Conservation (phyloP, 305 asterid species). For the Striga hermonthica region DNA sequence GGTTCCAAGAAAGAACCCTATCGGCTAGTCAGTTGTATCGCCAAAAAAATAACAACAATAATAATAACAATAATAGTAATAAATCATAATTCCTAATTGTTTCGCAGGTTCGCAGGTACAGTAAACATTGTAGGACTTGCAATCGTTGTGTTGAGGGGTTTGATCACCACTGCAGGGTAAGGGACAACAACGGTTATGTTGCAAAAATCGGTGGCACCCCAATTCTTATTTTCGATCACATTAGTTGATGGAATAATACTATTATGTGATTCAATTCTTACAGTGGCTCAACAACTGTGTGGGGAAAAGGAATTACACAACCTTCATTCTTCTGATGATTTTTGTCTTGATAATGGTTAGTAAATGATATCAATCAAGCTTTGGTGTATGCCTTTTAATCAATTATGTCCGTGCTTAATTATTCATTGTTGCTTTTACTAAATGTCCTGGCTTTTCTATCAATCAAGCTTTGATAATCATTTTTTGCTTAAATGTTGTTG, state of each 20-base stretch:
- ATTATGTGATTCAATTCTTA: slow-evolving; percentile 23
- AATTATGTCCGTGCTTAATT: too few species aligned
- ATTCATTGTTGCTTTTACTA: too few species aligned
- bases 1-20: slow-evolving; percentile 34
- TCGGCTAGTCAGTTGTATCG: too few species aligned
- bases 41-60: too few species aligned
- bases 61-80: too few species aligned
- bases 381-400: too few species aligned
- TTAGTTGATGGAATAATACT: neutral
- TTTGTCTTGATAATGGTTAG: slow-evolving; percentile 80
- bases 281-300: slow-evolving; percentile 99
- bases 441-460: slow-evolving; percentile 2
- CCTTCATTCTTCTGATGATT: slow-evolving; percentile 82
- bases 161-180: slow-evolving; percentile 98
- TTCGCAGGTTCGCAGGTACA: slow-evolving; percentile 76
- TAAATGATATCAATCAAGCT: neutral
- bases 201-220: too few species aligned
- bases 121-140: slow-evolving; percentile 98
- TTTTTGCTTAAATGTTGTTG: slow-evolving; percentile 6
- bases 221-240: too few species aligned
- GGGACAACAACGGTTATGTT: neutral
- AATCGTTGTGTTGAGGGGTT: slow-evolving; percentile 95
- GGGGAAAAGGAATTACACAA: slow-evolving; percentile 91
- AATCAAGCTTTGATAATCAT: neutral
- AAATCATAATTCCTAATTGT: neutral